Conservation (phyloP, 179 eudicot species). For the Nepenthes alata region DNA sequence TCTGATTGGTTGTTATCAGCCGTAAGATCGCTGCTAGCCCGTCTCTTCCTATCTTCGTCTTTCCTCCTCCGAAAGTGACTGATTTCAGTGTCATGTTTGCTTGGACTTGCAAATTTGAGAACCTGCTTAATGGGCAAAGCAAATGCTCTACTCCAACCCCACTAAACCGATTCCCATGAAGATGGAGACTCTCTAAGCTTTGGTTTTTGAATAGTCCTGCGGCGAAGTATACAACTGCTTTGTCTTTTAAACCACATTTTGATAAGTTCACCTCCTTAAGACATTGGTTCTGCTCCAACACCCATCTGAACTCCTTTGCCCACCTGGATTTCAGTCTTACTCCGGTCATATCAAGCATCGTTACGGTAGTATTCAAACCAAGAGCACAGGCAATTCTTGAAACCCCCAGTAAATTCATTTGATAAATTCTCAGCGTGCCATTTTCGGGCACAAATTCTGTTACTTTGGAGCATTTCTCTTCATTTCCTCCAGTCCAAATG, state of each 20-base stretch:
- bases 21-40: slow-evolving; percentile 66
- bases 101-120: slow-evolving; percentile 69
- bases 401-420: slow-evolving; percentile 43
- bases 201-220: slow-evolving; percentile 79
- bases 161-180: slow-evolving; percentile 59
- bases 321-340: slow-evolving; percentile 60
- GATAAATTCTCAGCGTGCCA: slow-evolving; percentile 45
- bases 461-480: slow-evolving; percentile 41
- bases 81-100: slow-evolving; percentile 59
- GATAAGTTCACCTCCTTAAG: slow-evolving; percentile 63
- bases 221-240: slow-evolving; percentile 68
- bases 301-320: slow-evolving; percentile 87
- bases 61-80: slow-evolving; percentile 62
- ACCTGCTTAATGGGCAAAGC: slow-evolving; percentile 72
- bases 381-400: slow-evolving; percentile 64
- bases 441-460: slow-evolving; percentile 70
- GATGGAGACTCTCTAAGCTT: slow-evolving; percentile 35
- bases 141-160: slow-evolving; percentile 79
- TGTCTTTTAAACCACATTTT: slow-evolving; percentile 60
- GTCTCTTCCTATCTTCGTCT: slow-evolving; percentile 49
- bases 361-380: slow-evolving; percentile 70
- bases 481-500: slow-evolving; percentile 44
- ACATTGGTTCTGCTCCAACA: slow-evolving; percentile 60
- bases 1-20: slow-evolving; percentile 73
- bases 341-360: slow-evolving; percentile 66